Conservation (phyloP, 2,329 filamentous ascomycete species). For the Thielaviopsis musarum region DNA sequence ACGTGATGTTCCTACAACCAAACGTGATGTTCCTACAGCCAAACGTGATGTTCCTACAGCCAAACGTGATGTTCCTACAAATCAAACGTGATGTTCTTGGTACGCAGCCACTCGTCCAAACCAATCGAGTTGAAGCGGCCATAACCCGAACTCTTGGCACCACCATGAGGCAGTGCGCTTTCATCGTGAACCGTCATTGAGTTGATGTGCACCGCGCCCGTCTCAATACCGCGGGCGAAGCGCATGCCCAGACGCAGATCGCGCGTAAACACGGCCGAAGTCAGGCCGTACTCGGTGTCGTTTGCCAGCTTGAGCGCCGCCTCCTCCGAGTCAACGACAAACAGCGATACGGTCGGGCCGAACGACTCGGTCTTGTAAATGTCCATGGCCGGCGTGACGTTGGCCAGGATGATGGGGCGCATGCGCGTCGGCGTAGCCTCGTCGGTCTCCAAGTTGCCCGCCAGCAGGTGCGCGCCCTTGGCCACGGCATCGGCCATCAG, state of each 20-base stretch:
- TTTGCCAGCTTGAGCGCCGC: conserved; percentile 61
- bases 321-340: conserved; percentile 49
- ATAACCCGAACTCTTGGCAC: conserved; percentile 45
- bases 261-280: conserved; percentile 53
- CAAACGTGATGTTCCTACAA: too few relatives aligned
- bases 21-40: conserved; percentile 33
- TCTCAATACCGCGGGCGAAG: conserved; percentile 46
- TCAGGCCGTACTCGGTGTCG: conserved; percentile 65
- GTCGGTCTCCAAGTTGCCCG: conserved; percentile 21
- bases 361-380: conserved; percentile 63
- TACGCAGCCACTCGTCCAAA: conserved; percentile 43
- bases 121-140: conserved; percentile 41
- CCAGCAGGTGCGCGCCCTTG: conserved; percentile 43
- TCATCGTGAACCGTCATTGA: conserved; percentile 50
- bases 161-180: conserved; percentile 45
- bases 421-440: conserved; percentile 25
- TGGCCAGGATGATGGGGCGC: conserved; percentile 49
- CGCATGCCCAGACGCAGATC: conserved; percentile 43
- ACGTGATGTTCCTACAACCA: conserved; percentile 32
- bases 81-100: conserved; percentile 41
- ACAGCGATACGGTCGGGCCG: conserved; percentile 54
- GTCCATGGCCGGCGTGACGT: conserved; percentile 49
- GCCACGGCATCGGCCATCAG: conserved; percentile 50
- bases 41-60: conserved; percentile 34
- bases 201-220: conserved; percentile 53